These are phyloP conservation scores for Ammopiptanthus mongolicus DNA, from an alignment of 306 rosid genomes.

Conservation along the genomic window DNA sequence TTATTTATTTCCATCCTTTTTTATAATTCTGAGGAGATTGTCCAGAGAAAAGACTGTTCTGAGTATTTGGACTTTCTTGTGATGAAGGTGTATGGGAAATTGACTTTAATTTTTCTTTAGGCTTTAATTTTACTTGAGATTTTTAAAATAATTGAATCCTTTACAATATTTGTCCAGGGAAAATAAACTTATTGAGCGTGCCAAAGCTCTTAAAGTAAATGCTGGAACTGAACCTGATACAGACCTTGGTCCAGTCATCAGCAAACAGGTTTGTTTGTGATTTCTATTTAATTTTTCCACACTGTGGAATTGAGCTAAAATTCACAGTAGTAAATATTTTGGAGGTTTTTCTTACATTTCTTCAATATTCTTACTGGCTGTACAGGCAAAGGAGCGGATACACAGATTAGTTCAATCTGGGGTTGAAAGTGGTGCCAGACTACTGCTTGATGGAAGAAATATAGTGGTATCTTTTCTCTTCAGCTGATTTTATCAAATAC, in stretches of 20 bases:
- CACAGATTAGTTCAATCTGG: slow-evolving; percentile 77
- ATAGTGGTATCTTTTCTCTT: slow-evolving; percentile 54
- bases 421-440: slow-evolving; percentile 76
- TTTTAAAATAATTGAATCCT: neutral
- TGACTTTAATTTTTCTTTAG: neutral
- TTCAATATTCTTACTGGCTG: slow-evolving; percentile 4
- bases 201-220: slow-evolving; percentile 67
- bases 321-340: neutral
- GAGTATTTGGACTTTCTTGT: neutral
- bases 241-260: slow-evolving; percentile 97
- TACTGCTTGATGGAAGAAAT: slow-evolving; percentile 77
- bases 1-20: neutral
- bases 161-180: slow-evolving; percentile 46
- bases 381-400: slow-evolving; percentile 83
- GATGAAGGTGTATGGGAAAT: neutral
- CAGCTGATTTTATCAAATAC: neutral
- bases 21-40: neutral
- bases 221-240: slow-evolving; percentile 86
- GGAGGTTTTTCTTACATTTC: slow-evolving; percentile 1
- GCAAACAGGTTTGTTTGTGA: slow-evolving; percentile 58
- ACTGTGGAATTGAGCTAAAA: neutral
- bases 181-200: slow-evolving; percentile 58
- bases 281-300: neutral
- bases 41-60: neutral
- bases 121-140: neutral